Base-by-base conservation (phyloP, 768 basidiomycete genomes). In the Boletellus sp. region DNA sequence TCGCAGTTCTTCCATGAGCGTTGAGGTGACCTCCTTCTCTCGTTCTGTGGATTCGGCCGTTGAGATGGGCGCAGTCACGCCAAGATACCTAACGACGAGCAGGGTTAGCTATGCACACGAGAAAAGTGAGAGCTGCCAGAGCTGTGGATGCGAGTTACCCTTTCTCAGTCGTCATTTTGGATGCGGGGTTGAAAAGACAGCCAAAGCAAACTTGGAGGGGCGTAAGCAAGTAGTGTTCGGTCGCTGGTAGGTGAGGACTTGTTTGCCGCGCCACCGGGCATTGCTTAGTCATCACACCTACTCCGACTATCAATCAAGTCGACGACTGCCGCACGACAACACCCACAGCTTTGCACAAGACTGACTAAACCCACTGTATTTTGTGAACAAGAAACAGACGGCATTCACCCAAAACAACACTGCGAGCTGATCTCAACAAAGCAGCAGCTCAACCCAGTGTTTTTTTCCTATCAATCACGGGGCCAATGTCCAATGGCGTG, bases 1-100 rank as follows among this genome's bases (percentile, higher is more conserved):
- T 62, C 83, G 78, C 28, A 99, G 78, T 68, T 99, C 95, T 50
- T 91, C 85, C 87, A 97, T 90, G 45, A 99, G 74, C 6, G 89
- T 87, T 16, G 75, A 62, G 0, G 90, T 92, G 19, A 93, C 87
- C 67, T 89, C 87, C 67, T 84, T 86, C 71, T 93, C 90, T 59
- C 84, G 78, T 52, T 82, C 78, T 43, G 70, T 89, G 17, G 90
- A 93, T 57, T 87, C 85, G 28, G 67, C 71, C 20, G 78, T 81
- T 40, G 90, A 85, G 60, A 95, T 94, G 46, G 92, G 93, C 34
- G 85, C 85, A 13, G 90, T 93, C 23, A 93, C 90, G 52, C 90
- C 90, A 43, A 86, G 75, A 69, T 78, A 86, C 60, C 88, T 90
- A 66, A 34, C 55, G 45, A 48, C 33, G 17, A 6, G 26, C 22